Percentiles rank a stretch among this genome's conserved stretches.
These are phyloP conservation scores for Ophiognomonia clavigignenti-juglandacearum DNA, from an alignment of 2,329 filamentous ascomycete genomes.

Conservation along the genomic window DNA sequence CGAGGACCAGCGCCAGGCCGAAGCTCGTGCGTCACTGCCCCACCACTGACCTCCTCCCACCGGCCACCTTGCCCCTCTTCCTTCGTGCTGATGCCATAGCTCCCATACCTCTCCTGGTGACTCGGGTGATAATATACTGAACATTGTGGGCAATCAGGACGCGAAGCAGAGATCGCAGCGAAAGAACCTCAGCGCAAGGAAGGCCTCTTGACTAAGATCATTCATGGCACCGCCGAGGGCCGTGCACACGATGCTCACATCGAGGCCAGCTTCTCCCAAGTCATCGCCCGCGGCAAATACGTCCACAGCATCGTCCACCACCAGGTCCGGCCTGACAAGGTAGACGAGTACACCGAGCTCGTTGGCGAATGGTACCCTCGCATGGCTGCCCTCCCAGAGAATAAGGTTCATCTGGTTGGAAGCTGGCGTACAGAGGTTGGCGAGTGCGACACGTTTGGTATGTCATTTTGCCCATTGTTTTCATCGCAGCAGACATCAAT, in stretches of 20 bases:
- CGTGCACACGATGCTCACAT: conserved; percentile 93
- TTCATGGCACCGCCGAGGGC: conserved; percentile 95
- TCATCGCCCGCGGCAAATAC: conserved; percentile 93
- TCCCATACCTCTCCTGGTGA: too few species aligned
- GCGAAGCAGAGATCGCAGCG: conserved; percentile 52
- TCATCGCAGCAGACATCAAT: background rate
- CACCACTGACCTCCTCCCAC: too few species aligned
- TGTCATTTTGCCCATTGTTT: conserved; percentile 22
- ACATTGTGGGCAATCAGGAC: conserved; percentile 36
- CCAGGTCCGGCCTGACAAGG: conserved; percentile 89
- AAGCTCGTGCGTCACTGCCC: conserved; percentile 78
- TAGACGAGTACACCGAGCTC: conserved; percentile 88
- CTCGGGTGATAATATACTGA: background rate
- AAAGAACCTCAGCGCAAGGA: conserved; percentile 60
- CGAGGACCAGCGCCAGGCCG: conserved; percentile 72
- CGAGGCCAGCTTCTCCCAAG: conserved; percentile 89
- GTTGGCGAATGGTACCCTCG: conserved; percentile 89
- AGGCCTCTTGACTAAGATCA: conserved; percentile 75
- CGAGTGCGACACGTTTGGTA: conserved; percentile 95
- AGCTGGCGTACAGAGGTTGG: conserved; percentile 98
- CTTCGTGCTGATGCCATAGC: too few species aligned
- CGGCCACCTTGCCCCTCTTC: conserved; percentile 34
- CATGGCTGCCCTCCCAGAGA: conserved; percentile 78
- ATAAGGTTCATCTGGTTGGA: conserved; percentile 92
- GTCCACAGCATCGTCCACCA: conserved; percentile 98